phyloP scores from a whole-genome alignment of 2,329 filamentous ascomycete genomes.

The Alternaria burnsii region DNA sequence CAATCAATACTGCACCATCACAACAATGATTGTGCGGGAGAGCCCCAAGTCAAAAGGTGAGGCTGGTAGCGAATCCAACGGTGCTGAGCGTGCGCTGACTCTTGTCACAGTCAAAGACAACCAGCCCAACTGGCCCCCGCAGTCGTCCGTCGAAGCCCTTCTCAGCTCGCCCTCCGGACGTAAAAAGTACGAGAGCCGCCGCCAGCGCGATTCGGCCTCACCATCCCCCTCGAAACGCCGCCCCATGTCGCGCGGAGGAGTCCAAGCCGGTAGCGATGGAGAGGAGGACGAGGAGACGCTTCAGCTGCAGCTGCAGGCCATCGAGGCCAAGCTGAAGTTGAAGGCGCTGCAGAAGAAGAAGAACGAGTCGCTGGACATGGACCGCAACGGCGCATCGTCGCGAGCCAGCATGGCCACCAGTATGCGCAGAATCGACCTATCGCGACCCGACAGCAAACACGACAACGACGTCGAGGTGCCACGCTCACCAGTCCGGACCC shows the following conservation, averaged over 20 bases:
- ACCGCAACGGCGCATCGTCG: constrained; percentile 34
- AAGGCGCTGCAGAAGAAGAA: constrained; percentile 78
- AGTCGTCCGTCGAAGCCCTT: constrained; percentile 69
- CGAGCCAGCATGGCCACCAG: constrained; percentile 38
- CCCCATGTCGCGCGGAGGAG: constrained; percentile 31
- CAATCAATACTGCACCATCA: constrained; percentile 26
- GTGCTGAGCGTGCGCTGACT: constrained; percentile 25
- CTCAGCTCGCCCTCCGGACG: constrained; percentile 80
- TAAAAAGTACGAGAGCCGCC: constrained; percentile 71
- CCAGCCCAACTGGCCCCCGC: constrained; percentile 66
- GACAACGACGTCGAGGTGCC: constrained; percentile 72
- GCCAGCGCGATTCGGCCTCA: constrained; percentile 65
- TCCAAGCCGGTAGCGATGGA: constrained; percentile 17
- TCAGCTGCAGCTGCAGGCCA: constrained; percentile 84
- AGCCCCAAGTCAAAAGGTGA: constrained; percentile 56
- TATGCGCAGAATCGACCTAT: constrained; percentile 33
- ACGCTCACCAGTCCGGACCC: constrained; percentile 69
- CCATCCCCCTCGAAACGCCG: constrained; percentile 66
- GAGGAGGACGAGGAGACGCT: constrained; percentile 85
- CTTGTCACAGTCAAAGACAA: constrained; percentile 46
- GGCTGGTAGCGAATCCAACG: constrained; percentile 4
- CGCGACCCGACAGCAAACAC: constrained; percentile 33
- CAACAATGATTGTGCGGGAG: constrained; percentile 57
- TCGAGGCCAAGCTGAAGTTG: constrained; percentile 85
- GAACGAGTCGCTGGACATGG: constrained; percentile 29